Conservation (phyloP, 2,329 filamentous ascomycete genomes). For the Penicillium paneum region DNA sequence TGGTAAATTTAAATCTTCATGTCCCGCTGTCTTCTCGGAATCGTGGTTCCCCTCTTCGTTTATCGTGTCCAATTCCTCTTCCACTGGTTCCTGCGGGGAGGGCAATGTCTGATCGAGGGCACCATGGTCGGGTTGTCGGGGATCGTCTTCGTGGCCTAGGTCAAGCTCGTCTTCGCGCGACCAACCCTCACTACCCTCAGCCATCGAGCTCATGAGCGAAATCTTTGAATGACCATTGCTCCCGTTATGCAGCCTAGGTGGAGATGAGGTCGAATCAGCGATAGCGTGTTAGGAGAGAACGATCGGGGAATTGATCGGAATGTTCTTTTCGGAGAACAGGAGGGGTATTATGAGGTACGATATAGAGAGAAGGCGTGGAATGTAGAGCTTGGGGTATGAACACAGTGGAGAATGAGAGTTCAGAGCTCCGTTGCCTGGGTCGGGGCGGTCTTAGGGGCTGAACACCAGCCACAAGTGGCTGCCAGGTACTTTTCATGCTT, state of each 20-base stretch:
- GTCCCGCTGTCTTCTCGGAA: constrained; percentile 18
- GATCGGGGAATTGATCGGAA: neutral
- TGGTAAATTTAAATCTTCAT: constrained; percentile 15
- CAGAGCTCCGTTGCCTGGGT: constrained; percentile 7
- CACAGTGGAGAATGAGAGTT: constrained; percentile 9
- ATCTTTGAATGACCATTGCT: constrained; percentile 53
- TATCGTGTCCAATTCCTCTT: constrained; percentile 28
- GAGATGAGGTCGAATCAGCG: constrained; percentile 7
- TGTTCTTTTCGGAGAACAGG: neutral
- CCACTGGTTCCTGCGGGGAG: constrained; percentile 19
- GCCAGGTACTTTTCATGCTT: constrained; percentile 3
- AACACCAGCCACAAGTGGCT: constrained; percentile 11
- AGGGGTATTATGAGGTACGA: neutral
- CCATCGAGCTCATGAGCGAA: constrained; percentile 67
- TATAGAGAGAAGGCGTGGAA: neutral
- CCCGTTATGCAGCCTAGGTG: constrained; percentile 20
- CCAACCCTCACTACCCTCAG: constrained; percentile 60
- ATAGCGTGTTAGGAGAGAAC: neutral
- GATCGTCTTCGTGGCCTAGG: constrained; percentile 42
- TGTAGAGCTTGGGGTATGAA: constrained; percentile 7
- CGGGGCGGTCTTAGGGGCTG: constrained; percentile 8
- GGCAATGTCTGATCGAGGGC: constrained; percentile 20
- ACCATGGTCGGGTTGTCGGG: constrained; percentile 29
- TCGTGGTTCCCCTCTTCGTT: constrained; percentile 24
- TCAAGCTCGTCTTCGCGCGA: constrained; percentile 55